These are phyloP conservation scores for Phyllosticta citribraziliensis DNA, from an alignment of 2,329 filamentous ascomycete genomes.

Conservation along the genomic window DNA sequence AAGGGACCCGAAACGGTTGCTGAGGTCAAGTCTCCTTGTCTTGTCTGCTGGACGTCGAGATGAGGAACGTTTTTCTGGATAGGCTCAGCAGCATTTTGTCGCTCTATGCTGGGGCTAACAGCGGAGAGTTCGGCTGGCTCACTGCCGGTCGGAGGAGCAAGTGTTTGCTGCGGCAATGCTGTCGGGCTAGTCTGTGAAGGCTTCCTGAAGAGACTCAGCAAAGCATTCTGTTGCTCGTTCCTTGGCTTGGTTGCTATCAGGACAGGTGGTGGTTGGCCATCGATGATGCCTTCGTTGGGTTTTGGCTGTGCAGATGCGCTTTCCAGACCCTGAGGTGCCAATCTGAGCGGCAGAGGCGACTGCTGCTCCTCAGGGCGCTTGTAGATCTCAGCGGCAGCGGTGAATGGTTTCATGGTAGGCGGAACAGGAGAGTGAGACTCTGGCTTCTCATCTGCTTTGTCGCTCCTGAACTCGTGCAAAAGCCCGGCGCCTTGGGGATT, in stretches of 20 bases:
- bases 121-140: conserved; percentile 38
- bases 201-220: conserved; percentile 36
- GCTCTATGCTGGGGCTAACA: conserved; percentile 21
- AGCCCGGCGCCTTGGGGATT: conserved; percentile 48
- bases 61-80: not conserved
- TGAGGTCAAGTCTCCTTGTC: conserved; percentile 15
- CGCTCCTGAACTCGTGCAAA: conserved; percentile 46
- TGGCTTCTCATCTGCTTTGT: conserved; percentile 16
- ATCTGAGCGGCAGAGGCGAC: not conserved
- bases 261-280: conserved; percentile 3
- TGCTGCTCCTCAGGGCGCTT: not conserved
- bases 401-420: conserved; percentile 7
- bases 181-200: conserved; percentile 6
- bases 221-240: conserved; percentile 33
- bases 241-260: conserved; percentile 21
- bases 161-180: conserved; percentile 10
- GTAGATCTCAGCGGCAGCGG: conserved; percentile 9
- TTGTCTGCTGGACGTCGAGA: conserved; percentile 1
- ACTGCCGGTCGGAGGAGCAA: conserved; percentile 12
- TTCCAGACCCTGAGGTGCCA: conserved; percentile 9
- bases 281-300: not conserved
- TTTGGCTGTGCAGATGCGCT: not conserved
- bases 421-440: conserved; percentile 11
- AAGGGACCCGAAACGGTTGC: conserved; percentile 32
- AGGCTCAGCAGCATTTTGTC: not conserved